Conservation (phyloP, 176 grass and related monocot genomes). For the Aegilops sharonensis region DNA sequence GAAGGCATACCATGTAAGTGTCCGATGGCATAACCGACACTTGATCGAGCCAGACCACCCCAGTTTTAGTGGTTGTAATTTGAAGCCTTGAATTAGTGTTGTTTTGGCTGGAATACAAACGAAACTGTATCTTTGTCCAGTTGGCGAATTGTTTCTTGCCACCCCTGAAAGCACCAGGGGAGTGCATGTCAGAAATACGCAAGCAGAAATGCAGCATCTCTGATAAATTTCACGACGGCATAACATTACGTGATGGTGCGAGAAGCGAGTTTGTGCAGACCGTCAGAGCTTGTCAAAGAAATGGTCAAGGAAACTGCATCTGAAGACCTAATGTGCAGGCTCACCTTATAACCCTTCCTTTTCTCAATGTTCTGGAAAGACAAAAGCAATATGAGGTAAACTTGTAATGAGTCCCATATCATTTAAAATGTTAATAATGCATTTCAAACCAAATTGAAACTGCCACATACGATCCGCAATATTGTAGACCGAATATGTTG, state of each 20-base stretch:
- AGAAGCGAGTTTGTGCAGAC: constrained; percentile 50
- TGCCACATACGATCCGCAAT: not conserved
- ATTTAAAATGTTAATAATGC: not conserved
- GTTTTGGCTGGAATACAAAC: constrained; percentile 54
- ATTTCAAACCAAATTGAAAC: not conserved
- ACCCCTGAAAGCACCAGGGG: constrained; percentile 37
- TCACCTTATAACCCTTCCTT: constrained; percentile 65
- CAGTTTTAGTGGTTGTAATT: constrained; percentile 68
- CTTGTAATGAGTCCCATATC: not conserved
- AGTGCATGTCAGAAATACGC: not conserved
- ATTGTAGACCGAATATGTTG: not conserved
- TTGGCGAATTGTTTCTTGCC: constrained; percentile 45
- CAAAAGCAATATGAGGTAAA: not conserved
- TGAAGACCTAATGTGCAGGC: constrained; percentile 60
- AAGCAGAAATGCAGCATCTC: constrained; percentile 1
- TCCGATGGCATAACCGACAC: constrained; percentile 82
- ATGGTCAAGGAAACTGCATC: constrained; percentile 54
- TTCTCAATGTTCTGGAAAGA: constrained; percentile 68
- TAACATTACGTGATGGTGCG: constrained; percentile 66
- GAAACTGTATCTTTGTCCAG: constrained; percentile 80
- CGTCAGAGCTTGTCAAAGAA: constrained; percentile 79
- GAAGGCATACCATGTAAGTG: constrained; percentile 72
- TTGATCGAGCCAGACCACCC: constrained; percentile 88
- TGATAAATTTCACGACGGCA: not conserved
- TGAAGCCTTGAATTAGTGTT: constrained; percentile 77